Evolutionary conservation across 345 rosid species (phyloP).

Genomic region (Sonneratia caseolaris): DNA sequence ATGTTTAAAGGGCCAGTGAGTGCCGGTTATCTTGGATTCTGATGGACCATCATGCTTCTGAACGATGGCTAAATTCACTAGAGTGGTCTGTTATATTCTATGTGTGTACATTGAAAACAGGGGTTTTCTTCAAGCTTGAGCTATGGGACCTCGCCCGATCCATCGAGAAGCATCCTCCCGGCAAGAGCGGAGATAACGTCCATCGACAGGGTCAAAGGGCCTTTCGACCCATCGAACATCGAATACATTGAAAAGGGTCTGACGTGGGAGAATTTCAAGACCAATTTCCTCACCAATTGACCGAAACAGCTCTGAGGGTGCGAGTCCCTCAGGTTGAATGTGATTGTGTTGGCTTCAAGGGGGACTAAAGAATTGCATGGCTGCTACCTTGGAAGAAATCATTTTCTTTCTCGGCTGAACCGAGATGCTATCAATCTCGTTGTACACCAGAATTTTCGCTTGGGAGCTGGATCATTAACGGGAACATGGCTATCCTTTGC

Average conservation of each 20-base stretch:
- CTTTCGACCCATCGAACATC: constrained; percentile 65
- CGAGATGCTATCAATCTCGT: too few species aligned
- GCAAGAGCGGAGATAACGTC: constrained; percentile 50
- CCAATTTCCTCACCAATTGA: background rate
- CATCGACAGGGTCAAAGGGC: constrained; percentile 65
- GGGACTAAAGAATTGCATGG: too few species aligned
- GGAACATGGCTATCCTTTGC: too few species aligned
- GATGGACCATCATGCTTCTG: background rate
- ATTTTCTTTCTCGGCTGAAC: too few species aligned
- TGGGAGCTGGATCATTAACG: too few species aligned
- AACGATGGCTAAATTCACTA: background rate
- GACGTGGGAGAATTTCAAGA: constrained; percentile 23
- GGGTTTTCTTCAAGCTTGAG: constrained; percentile 77
- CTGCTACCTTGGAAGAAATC: too few species aligned
- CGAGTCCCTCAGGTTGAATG: too few species aligned
- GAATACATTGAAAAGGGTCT: constrained; percentile 50
- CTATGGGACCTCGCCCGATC: constrained; percentile 60
- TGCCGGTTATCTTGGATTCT: too few species aligned
- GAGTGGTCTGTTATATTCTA: background rate
- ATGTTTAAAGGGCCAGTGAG: too few species aligned
- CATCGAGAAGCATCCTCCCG: constrained; percentile 72
- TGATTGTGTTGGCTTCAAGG: too few species aligned
- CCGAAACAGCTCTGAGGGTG: background rate
- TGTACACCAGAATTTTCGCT: too few species aligned
- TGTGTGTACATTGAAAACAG: constrained; percentile 17